Evolutionary conservation across 2,329 filamentous ascomycete species (phyloP).

Genomic region (Sporothrix mexicana): DNA sequence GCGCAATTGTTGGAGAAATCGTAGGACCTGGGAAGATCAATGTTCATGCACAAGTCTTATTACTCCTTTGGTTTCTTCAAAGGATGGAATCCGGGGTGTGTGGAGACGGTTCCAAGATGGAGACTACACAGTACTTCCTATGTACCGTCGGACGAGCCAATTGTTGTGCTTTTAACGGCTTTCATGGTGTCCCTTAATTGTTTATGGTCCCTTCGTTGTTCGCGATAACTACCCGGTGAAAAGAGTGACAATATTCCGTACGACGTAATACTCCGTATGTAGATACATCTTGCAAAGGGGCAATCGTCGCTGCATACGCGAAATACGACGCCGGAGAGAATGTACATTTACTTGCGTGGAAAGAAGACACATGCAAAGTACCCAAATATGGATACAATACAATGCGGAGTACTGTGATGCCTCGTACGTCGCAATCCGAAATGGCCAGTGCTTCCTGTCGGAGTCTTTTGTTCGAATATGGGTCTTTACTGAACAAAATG

Average conservation of each 20-base stretch:
- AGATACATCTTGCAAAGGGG: background rate
- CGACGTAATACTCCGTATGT: background rate
- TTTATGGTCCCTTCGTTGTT: background rate
- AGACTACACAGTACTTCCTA: background rate
- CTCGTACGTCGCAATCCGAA: background rate
- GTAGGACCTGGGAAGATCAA: background rate
- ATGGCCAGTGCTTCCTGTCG: background rate
- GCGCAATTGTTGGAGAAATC: constrained; percentile 21
- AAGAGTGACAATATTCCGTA: background rate
- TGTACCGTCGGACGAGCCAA: background rate
- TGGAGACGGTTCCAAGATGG: background rate
- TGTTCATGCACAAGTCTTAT: background rate
- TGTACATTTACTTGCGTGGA: background rate
- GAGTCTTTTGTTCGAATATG: background rate
- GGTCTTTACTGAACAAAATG: background rate
- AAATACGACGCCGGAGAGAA: background rate
- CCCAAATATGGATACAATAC: no score
- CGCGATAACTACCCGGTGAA: constrained; percentile 5
- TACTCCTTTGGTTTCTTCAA: background rate
- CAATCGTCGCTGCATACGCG: background rate
- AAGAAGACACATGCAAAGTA: constrained; percentile 8
- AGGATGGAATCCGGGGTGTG: constrained; percentile 18
- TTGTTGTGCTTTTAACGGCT: background rate
- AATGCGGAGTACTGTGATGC: background rate
- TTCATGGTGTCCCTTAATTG: no score